A percentile compares a stretch with the other conserved stretches of the same genome.
Conservation (phyloP, 179 eudicot genomes). For the Silene vulgaris region DNA sequence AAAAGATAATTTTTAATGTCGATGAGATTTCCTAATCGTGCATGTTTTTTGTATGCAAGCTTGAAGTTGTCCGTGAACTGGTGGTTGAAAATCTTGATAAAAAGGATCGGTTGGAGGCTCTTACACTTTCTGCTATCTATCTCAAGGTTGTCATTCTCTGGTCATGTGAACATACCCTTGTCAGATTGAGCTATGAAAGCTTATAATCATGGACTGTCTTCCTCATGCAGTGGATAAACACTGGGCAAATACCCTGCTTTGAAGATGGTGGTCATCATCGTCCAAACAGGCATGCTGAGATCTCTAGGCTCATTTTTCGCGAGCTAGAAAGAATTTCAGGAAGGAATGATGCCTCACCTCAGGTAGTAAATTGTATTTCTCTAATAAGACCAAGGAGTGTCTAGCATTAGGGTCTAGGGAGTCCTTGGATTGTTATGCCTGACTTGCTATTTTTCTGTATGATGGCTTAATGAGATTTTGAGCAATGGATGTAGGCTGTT, state of each 20-base stretch:
- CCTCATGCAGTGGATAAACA: constrained; percentile 87
- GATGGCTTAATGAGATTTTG: background rate
- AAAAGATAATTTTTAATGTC: background rate
- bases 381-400: background rate
- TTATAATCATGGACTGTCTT: background rate
- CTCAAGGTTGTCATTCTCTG: constrained; percentile 54
- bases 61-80: constrained; percentile 87
- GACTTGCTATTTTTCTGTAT: background rate
- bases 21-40: constrained; percentile 21
- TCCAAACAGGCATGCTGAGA: constrained; percentile 94
- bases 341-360: constrained; percentile 60
- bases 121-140: constrained; percentile 74
- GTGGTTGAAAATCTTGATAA: constrained; percentile 54
- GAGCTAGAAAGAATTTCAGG: constrained; percentile 69
- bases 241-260: constrained; percentile 91
- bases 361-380: constrained; percentile 38
- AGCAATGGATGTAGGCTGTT: background rate
- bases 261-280: constrained; percentile 97
- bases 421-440: background rate
- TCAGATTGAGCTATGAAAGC: background rate
- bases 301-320: constrained; percentile 87
- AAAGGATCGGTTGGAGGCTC: constrained; percentile 68
- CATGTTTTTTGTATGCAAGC: constrained; percentile 48
- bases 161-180: background rate
- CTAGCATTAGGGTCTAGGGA: constrained; percentile 1